Conservation (phyloP, 108 stramenopile species). For the Fistulifera pelliculosa region DNA sequence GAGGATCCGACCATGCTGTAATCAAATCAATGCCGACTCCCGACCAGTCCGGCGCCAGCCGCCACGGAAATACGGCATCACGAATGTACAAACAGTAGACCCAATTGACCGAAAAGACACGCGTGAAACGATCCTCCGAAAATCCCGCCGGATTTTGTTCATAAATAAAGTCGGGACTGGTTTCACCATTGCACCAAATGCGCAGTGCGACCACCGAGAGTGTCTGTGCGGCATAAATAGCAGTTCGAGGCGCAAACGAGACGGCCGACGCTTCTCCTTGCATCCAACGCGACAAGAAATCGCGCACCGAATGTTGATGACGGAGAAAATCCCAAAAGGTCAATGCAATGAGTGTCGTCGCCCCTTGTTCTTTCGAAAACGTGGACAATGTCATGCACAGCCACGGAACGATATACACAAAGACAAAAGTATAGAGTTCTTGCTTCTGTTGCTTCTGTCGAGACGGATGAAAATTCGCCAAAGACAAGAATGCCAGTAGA, state of each 20-base stretch:
- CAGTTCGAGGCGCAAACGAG: slow-evolving; percentile 20
- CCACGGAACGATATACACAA: slow-evolving; percentile 42
- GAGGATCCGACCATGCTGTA: slow-evolving; percentile 15
- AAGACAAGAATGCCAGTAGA: slow-evolving; percentile 32
- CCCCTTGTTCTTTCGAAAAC: slow-evolving; percentile 52
- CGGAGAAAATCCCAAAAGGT: slow-evolving; percentile 41
- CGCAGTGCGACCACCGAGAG: slow-evolving; percentile 23
- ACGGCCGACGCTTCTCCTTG: slow-evolving; percentile 1
- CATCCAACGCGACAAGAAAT: slow-evolving; percentile 11
- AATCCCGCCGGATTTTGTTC: slow-evolving; percentile 58
- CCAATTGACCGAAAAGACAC: slow-evolving; percentile 42
- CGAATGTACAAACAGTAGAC: slow-evolving; percentile 43
- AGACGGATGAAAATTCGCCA: slow-evolving; percentile 10
- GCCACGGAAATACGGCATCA: slow-evolving; percentile 30
- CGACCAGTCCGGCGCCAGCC: slow-evolving; percentile 39
- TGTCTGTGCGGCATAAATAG: slow-evolving; percentile 36
- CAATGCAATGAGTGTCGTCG: slow-evolving; percentile 34
- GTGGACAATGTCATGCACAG: slow-evolving; percentile 33
- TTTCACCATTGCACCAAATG: slow-evolving; percentile 42
- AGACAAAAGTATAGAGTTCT: slow-evolving; percentile 1
- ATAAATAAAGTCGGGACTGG: slow-evolving; percentile 40
- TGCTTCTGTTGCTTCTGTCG: too few relatives aligned
- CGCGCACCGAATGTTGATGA: slow-evolving; percentile 23
- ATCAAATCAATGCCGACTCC: slow-evolving; percentile 38
- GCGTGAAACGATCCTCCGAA: slow-evolving; percentile 39